Evolutionary conservation across 345 rosid species (phyloP), one percentile per base, ranked within the genome.

Genomic region (Rubroshorea leprosula): DNA sequence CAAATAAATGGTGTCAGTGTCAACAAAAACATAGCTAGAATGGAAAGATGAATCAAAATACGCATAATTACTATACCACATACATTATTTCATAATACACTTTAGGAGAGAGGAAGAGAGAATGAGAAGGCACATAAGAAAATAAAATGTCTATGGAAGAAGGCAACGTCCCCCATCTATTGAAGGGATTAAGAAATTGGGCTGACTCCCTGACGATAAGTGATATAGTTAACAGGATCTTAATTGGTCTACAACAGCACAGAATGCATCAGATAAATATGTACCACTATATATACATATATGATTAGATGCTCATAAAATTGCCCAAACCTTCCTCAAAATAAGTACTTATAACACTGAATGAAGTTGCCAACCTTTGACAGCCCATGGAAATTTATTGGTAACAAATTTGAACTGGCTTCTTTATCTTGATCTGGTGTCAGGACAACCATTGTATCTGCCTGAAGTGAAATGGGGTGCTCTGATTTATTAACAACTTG

Each of bases 351-450:
- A 17, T 53, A 4, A 10, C 41, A 35, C 21, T 38, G 26, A n/a
- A 14, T 51, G 7, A 17, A 54, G 13, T 17, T 31, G n/a, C 16
- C 5, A 10, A 82, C 92, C 81, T 76, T 74, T 26, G 88, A 65
- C 57, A 85, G 72, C 18, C 84, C 91, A 44, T 64, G 68, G 54
- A 80, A 78, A 68, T 80, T 85, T 48, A 82, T 82, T 0, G 88
- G 92, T 8, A 85, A 80, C 55, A 78, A 60, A 67, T 75, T 72
- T 39, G 88, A 69, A 56, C 81, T 59, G 52, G 92, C 84, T 62
- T 82, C 77, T 72, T 75, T 80, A 54, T 65, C 65, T 66, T 76
- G 82, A 76, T 80, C 80, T 1, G 87, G 85, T 45, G 90, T 81
- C 23, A 84, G 83, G 61, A 79, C 67, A 24, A 84, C 78, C 19